Evolutionary conservation across 345 rosid species (phyloP), one percentile per base, ranked within the genome.

Genomic region (Carallia brachiata): DNA sequence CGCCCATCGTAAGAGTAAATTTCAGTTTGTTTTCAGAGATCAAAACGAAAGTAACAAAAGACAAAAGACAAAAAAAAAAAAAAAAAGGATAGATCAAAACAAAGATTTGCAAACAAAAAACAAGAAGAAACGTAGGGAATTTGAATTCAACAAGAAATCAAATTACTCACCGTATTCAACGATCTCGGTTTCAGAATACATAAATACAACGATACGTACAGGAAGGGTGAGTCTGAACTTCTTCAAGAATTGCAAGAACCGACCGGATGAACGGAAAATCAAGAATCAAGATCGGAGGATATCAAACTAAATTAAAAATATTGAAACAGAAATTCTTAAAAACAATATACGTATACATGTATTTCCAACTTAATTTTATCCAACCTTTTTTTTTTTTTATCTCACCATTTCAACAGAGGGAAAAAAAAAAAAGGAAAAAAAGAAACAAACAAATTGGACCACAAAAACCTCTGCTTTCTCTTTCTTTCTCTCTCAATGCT

Each of bases 391-490:
- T 52, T 37, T 18, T 50, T 19, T 23, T 54, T 19, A 61, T 61
- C 63, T 66, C 63, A 44, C 4, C 50, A 12, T 44, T 3, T 59
- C 50, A 58, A 6, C 1, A 5, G 23, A 66, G 44, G 16, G n/a
- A 52, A 64, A 75, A 77, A 52, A 30, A 48, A 66, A 12, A n/a
- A 62, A 72, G 59, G 69, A 57, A 76, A 71, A 69, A 73, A 32
- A 34, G n/a, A 61, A 13, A 61, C 56, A 57, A 30, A 40, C 8
- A 32, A 27, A 70, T 32, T 52, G 10, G 62, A 16, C 15, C 57
- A 79, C 75, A 70, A 84, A 85, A 81, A 80, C 85, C 85, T 71
- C 70, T 53, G 62, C 65, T 58, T 61, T 59, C 64, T 10, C 44
- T 19, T 28, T 36, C 9, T 64, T 23, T 48, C 68, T 65, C 68